phyloP scores from a whole-genome alignment of 768 basidiomycete genomes.

The Galerina sulciceps region DNA sequence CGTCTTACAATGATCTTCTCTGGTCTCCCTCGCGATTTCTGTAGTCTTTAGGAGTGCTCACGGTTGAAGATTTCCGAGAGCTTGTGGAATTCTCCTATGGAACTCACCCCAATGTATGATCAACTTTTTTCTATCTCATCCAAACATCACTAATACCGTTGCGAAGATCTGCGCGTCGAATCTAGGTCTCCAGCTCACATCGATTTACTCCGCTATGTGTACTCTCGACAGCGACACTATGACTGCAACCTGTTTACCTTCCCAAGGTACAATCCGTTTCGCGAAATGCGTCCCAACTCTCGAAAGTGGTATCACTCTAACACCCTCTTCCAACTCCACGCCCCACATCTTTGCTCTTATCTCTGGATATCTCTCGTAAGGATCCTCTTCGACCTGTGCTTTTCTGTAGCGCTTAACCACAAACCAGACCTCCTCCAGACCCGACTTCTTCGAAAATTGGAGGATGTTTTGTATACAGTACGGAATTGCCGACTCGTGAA shows the following conservation, averaged over 20 bases:
- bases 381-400: not conserved
- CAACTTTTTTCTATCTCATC: no score
- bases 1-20: not conserved
- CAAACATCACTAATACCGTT: no score
- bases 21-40: no score
- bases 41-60: no score
- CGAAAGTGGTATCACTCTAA: not conserved
- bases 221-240: constrained; percentile 1
- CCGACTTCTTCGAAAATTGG: not conserved
- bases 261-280: constrained; percentile 2
- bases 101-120: no score
- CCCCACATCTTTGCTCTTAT: constrained; percentile 10
- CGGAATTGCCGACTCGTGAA: not conserved
- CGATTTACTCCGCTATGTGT: no score
- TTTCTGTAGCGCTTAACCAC: not conserved
- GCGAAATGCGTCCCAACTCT: constrained; percentile 6
- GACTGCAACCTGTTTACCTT: not conserved
- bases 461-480: constrained; percentile 4
- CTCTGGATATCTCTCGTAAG: not conserved
- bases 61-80: no score
- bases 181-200: no score
- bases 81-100: no score
- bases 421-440: not conserved
- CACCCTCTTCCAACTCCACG: not conserved
- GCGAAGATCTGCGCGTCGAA: no score